phyloP scores from a whole-genome alignment of 208 protist species.

The Trichomonas tenax region DNA sequence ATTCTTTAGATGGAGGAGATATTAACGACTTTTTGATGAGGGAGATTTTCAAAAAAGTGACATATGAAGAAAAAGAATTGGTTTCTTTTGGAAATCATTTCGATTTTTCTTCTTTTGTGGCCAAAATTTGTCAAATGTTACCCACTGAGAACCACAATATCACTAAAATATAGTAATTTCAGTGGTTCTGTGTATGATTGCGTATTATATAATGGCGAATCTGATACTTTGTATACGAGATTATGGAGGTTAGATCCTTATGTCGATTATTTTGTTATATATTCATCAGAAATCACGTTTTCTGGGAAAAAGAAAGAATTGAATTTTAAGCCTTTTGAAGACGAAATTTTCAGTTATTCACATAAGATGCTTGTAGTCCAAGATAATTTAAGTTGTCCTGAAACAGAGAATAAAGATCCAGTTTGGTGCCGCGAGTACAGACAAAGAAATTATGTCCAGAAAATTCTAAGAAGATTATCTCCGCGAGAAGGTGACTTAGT shows the following conservation, averaged over 20 bases:
- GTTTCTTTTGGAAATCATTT: too few relatives aligned
- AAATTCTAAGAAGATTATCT: background rate
- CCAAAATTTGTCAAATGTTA: too few relatives aligned
- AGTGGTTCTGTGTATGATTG: background rate
- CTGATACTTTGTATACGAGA: background rate
- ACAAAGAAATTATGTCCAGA: background rate
- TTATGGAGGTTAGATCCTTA: background rate
- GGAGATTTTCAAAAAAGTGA: too few relatives aligned
- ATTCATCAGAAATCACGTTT: background rate
- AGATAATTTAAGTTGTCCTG: background rate
- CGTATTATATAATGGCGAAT: background rate
- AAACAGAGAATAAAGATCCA: background rate
- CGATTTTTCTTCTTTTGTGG: too few relatives aligned
- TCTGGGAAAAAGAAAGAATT: background rate
- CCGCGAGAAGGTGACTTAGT: background rate
- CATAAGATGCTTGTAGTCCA: background rate
- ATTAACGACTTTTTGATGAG: too few relatives aligned
- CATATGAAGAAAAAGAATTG: too few relatives aligned
- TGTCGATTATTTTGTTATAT: background rate
- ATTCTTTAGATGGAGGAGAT: too few relatives aligned
- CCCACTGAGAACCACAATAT: too few relatives aligned
- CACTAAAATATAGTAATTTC: too few relatives aligned
- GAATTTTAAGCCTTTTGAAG: background rate
- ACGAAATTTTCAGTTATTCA: background rate
- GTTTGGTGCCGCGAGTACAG: background rate